Evolutionary conservation across 495 filamentous ascomycete genomes (phyloP).

Genomic region (Trichoderma reesei): DNA sequence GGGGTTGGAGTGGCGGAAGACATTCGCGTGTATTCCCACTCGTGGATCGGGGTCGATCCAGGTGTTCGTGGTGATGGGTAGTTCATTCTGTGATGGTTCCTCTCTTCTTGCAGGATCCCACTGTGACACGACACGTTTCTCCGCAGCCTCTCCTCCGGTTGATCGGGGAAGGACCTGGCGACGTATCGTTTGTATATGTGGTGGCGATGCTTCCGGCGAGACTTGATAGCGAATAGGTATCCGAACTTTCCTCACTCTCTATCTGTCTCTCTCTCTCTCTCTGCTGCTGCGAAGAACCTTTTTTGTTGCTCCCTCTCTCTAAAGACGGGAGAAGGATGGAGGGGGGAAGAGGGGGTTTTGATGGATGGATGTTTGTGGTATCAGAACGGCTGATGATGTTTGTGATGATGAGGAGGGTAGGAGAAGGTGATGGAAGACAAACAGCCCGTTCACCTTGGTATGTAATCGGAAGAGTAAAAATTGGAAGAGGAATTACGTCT

Average conservation of each 20-base stretch:
- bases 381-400: too few relatives aligned
- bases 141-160: constrained; percentile 13
- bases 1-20: constrained; percentile 40
- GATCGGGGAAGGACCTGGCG: constrained; percentile 18
- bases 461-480: constrained; percentile 46
- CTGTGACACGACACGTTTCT: constrained; percentile 24
- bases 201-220: too few relatives aligned
- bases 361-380: constrained; percentile 26
- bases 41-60: constrained; percentile 30
- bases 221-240: too few relatives aligned
- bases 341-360: neutral
- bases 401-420: too few relatives aligned
- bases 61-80: constrained; percentile 20
- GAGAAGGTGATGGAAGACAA: constrained; percentile 30
- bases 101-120: constrained; percentile 25
- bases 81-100: constrained; percentile 32
- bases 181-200: constrained; percentile 6
- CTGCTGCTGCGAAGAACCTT: too few relatives aligned
- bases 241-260: too few relatives aligned
- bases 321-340: neutral
- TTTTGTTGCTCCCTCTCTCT: constrained; percentile 15
- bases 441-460: constrained; percentile 46
- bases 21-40: constrained; percentile 17
- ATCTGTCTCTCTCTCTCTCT: too few relatives aligned
- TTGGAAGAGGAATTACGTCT: constrained; percentile 35